A percentile compares a stretch with the other conserved stretches of the same genome.
Conservation (phyloP, 257 asterid species). For the Linderniella brevidens region DNA sequence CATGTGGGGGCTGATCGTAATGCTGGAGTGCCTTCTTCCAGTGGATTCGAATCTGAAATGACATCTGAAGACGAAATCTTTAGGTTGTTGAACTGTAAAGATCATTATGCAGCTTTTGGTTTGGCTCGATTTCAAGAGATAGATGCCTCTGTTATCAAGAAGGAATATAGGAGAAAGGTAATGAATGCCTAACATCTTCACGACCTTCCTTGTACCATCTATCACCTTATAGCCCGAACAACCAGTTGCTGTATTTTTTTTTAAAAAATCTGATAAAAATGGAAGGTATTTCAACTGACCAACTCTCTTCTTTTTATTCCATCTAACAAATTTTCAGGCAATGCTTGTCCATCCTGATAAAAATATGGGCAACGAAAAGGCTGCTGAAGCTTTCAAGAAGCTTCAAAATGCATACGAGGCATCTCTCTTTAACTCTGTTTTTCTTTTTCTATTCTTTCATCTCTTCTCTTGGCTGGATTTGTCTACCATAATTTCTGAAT, state of each 20-base stretch:
- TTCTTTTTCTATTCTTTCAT: not conserved
- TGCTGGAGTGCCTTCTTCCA: slow-evolving; percentile 69
- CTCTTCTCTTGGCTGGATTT: not conserved
- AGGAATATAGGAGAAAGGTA: slow-evolving; percentile 86
- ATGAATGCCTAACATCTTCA: slow-evolving; percentile 9
- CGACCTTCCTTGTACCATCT: not conserved
- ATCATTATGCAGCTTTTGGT: slow-evolving; percentile 84
- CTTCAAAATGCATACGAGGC: slow-evolving; percentile 99
- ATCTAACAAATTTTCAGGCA: slow-evolving; percentile 32
- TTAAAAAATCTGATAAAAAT: not conserved
- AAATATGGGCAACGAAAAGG: slow-evolving; percentile 91
- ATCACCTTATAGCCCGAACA: too few species aligned
- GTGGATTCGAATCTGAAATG: slow-evolving; percentile 57
- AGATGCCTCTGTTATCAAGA: slow-evolving; percentile 57
- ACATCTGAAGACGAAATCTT: slow-evolving; percentile 78
- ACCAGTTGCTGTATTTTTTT: not conserved
- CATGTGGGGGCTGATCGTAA: slow-evolving; percentile 32
- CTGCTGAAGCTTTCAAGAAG: slow-evolving; percentile 95
- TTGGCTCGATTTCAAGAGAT: slow-evolving; percentile 52
- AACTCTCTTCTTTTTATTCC: not conserved
- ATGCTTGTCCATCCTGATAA: slow-evolving; percentile 99
- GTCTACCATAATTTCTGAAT: not conserved
- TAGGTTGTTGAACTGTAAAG: slow-evolving; percentile 58
- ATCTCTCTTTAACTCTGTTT: slow-evolving; percentile 11
- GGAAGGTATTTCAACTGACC: slow-evolving; percentile 4